Evolutionary conservation across 2,329 filamentous ascomycete species (phyloP).

Genomic region (Celoporthe dispersa): DNA sequence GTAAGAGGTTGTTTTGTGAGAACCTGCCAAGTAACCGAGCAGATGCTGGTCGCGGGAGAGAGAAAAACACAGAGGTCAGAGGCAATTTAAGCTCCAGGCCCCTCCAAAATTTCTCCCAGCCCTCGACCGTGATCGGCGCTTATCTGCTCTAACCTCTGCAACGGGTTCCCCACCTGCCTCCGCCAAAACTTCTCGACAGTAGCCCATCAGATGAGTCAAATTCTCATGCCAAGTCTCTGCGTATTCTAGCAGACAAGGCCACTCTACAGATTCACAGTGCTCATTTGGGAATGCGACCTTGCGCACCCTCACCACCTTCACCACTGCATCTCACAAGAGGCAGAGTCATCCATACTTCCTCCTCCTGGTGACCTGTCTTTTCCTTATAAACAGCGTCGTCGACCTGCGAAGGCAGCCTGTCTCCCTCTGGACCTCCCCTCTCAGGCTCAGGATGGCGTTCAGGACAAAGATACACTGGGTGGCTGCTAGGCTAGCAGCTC

Average conservation of each 20-base stretch:
- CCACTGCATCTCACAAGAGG: background rate
- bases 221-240: background rate
- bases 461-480: constrained; percentile 23
- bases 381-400: background rate
- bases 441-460: constrained; percentile 26
- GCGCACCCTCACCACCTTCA: background rate
- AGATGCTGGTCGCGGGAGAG: too few relatives aligned
- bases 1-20: background rate
- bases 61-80: background rate
- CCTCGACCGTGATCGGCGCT: constrained; percentile 11
- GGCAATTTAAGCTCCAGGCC: background rate
- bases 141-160: background rate
- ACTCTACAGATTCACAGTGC: background rate
- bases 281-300: background rate
- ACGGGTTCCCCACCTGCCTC: background rate
- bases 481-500: constrained; percentile 26
- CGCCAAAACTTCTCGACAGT: background rate
- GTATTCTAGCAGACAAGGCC: background rate
- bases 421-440: background rate
- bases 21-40: background rate
- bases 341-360: background rate
- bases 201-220: background rate
- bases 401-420: background rate
- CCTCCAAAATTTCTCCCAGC: constrained; percentile 14
- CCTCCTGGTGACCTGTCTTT: background rate